Evolutionary conservation across 2,329 filamentous ascomycete species (phyloP), one percentile per base, ranked within the genome.

Genomic region (Nemania bipapillata): DNA sequence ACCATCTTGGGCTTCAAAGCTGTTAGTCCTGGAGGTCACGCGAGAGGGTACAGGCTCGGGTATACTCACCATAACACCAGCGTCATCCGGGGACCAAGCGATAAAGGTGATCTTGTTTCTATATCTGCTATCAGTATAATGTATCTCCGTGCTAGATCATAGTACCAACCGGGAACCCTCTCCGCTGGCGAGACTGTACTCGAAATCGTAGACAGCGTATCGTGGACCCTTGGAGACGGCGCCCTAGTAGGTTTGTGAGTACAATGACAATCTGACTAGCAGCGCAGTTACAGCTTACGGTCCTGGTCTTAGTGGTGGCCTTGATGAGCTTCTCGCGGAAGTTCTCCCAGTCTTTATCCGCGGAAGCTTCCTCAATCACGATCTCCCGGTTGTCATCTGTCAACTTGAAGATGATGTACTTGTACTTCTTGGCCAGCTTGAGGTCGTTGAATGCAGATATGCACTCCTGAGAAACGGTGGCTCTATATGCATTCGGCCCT

Each of bases 321-420:
- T 85, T 87, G 79, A 93, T 80, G 72, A 96, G 90, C 86, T 90
- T 91, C 81, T 93, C 84, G 76, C 91, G 91, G 87, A 94, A 93
- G 73, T 77, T 82, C 66, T 91, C 88, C 85, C 89, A 95, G 81
- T 94, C 89, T 74, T 83, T 83, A 75, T 90, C 85, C 70, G 83
- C 83, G 67, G 89, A 91, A 63, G 88, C 86, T 80, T 92, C 89
- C 82, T 95, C 92, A 76, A 96, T 89, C 68, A 92, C 90, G 80
- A 96, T 93, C 83, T 93, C 83, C 83, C 91, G 93, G 87, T 90
- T 89, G 85, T 94, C 87, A 82, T 94, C 91, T 73, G 90, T 91
- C 80, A 96, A 89, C 87, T 94, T 93, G 90, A 88, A 95, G 86
- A 96, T 89, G 84, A 96, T 91, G 87, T 88, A 96, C 84, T 93